Percentiles rank a stretch among this genome's conserved stretches.
Evolutionary conservation across 139 green algal genomes (phyloP).

Genomic region (Axilococcus clingmanii): DNA sequence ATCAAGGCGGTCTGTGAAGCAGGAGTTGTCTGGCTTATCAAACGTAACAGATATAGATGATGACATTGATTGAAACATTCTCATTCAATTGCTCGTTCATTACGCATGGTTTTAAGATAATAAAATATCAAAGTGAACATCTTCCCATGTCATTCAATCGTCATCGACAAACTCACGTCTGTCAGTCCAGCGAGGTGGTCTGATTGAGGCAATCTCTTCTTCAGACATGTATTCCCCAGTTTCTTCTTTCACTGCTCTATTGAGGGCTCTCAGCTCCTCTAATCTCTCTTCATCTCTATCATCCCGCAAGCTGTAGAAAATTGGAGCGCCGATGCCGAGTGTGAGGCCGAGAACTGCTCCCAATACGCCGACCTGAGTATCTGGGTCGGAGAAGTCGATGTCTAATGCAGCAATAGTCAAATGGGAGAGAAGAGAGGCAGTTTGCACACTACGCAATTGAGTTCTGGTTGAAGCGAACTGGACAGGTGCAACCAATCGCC

Average conservation of each 20-base stretch:
- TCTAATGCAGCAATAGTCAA: conserved; percentile 53
- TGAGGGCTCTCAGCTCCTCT: conserved; percentile 71
- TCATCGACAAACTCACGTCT: conserved; percentile 37
- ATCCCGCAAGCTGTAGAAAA: conserved; percentile 70
- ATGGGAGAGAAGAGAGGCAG: too few relatives aligned
- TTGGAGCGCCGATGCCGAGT: conserved; percentile 50
- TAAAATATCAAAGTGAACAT: too few relatives aligned
- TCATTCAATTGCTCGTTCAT: too few relatives aligned
- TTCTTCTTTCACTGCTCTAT: conserved; percentile 60
- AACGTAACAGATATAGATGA: too few relatives aligned
- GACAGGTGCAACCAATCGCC: too few relatives aligned
- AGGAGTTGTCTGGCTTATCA: conserved; percentile 17
- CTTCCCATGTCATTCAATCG: too few relatives aligned
- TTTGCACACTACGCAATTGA: too few relatives aligned
- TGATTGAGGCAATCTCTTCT: conserved; percentile 66
- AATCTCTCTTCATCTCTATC: conserved; percentile 64
- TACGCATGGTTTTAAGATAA: too few relatives aligned
- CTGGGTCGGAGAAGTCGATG: conserved; percentile 61
- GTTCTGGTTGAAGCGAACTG: too few relatives aligned
- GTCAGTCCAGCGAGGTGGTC: conserved; percentile 76
- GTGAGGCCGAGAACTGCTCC: conserved; percentile 45
- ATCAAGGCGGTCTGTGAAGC: conserved; percentile 31
- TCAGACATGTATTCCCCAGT: conserved; percentile 70
- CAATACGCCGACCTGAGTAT: conserved; percentile 43
- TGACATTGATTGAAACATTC: too few relatives aligned